These are phyloP conservation scores for Sclerotinia minor DNA, from an alignment of 2,329 filamentous ascomycete species.

Conservation along the genomic window DNA sequence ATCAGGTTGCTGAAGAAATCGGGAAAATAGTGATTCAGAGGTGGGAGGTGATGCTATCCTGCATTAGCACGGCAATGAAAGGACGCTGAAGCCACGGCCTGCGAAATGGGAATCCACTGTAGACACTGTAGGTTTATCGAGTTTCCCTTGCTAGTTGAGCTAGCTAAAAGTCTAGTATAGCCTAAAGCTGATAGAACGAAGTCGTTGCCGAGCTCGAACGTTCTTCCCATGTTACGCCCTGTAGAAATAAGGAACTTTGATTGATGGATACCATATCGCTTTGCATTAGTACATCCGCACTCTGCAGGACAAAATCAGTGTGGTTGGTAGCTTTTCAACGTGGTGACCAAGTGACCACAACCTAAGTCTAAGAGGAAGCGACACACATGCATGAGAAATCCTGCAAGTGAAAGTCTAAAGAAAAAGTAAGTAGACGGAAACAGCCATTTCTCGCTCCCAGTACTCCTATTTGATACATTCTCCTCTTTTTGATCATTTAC, in stretches of 20 bases:
- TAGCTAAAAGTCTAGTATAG: slow-evolving; percentile 2
- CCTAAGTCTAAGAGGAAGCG: slow-evolving; percentile 12
- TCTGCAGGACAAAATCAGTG: slow-evolving; percentile 26
- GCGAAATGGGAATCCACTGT: background rate
- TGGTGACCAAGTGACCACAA: slow-evolving; percentile 25
- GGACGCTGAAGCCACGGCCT: slow-evolving; percentile 13
- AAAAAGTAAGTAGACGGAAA: slow-evolving; percentile 19
- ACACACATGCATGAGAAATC: slow-evolving; percentile 22
- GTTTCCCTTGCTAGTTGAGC: slow-evolving; percentile 13
- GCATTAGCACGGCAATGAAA: slow-evolving; percentile 13
- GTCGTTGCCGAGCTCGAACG: slow-evolving; percentile 20
- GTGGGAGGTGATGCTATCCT: slow-evolving; percentile 21
- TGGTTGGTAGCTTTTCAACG: slow-evolving; percentile 26
- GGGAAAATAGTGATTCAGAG: background rate
- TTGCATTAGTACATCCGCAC: slow-evolving; percentile 26
- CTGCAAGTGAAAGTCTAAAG: slow-evolving; percentile 17
- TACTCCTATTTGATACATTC: slow-evolving; percentile 8
- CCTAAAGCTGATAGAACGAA: slow-evolving; percentile 14
- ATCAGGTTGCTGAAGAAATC: slow-evolving; percentile 14
- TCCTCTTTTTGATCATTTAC: background rate
- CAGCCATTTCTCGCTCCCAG: slow-evolving; percentile 13
- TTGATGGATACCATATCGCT: slow-evolving; percentile 25
- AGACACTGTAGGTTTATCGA: slow-evolving; percentile 13
- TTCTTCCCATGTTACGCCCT: slow-evolving; percentile 22
- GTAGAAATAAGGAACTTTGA: slow-evolving; percentile 21